Percentiles rank a stretch among this genome's conserved stretches.
phyloP scores from a whole-genome alignment of 176 grass and related monocot species.

The Carex kokanica region DNA sequence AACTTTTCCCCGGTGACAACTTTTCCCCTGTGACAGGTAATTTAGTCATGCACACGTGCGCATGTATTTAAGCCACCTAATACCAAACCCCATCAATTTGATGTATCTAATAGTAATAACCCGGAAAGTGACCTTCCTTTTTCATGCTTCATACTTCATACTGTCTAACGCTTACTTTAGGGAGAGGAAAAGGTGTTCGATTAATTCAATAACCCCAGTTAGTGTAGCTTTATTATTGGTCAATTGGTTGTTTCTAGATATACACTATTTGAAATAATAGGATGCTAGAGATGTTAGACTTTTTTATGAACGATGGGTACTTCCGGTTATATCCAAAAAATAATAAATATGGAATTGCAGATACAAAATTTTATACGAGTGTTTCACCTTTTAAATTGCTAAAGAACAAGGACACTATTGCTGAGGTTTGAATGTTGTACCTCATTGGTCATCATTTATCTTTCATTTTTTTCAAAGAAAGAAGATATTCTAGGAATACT shows the following conservation, averaged over 20 bases:
- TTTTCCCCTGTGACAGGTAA: not conserved
- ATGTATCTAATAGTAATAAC: not conserved
- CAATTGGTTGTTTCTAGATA: constrained; percentile 16
- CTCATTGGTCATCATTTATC: not conserved
- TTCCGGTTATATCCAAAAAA: not conserved
- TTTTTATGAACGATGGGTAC: not conserved
- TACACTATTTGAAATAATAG: not conserved
- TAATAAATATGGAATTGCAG: constrained; percentile 3
- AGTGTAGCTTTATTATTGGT: not conserved
- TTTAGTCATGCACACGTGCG: constrained; percentile 11
- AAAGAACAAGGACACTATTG: not conserved
- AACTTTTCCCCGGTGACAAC: too few species aligned
- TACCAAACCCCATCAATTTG: not conserved
- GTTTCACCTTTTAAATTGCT: not conserved
- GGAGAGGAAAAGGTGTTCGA: too few species aligned
- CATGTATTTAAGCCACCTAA: constrained; percentile 15
- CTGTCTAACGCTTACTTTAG: not conserved
- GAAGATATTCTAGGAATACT: not conserved
- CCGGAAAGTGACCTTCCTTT: constrained; percentile 13
- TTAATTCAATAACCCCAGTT: too few species aligned
- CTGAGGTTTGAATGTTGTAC: not conserved
- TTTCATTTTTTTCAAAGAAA: not conserved
- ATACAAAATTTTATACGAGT: not conserved
- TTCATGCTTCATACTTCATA: constrained; percentile 12
- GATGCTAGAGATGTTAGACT: not conserved